Evolutionary conservation across 2,329 filamentous ascomycete species (phyloP).

Genomic region (Penicillium sp.): DNA sequence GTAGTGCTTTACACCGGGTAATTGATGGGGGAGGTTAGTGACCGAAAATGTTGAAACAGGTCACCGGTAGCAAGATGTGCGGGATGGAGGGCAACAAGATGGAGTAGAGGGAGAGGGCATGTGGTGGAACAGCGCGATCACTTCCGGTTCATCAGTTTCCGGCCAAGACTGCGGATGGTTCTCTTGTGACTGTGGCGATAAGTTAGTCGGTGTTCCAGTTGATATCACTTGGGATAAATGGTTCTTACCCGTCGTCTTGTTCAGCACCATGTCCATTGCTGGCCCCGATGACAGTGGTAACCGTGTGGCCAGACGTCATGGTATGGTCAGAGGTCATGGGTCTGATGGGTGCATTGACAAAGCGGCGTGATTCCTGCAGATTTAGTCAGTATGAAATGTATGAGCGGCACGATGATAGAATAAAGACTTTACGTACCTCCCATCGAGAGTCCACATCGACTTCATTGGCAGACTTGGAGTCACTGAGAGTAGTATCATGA

Average conservation of each 20-base stretch:
- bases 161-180: slow-evolving; percentile 39
- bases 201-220: neutral
- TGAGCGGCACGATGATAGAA: neutral
- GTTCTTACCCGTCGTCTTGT: slow-evolving; percentile 36
- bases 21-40: neutral
- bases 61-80: neutral
- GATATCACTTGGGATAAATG: neutral
- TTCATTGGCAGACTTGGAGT: slow-evolving; percentile 39
- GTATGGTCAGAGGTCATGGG: slow-evolving; percentile 34
- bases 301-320: slow-evolving; percentile 31
- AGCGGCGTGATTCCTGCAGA: slow-evolving; percentile 35
- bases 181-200: slow-evolving; percentile 30
- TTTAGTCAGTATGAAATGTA: slow-evolving; percentile 16
- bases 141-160: slow-evolving; percentile 36
- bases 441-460: slow-evolving; percentile 41
- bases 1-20: slow-evolving; percentile 12
- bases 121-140: slow-evolving; percentile 2
- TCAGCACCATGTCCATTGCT: slow-evolving; percentile 23
- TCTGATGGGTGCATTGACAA: slow-evolving; percentile 33
- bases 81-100: neutral
- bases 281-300: slow-evolving; percentile 25
- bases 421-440: slow-evolving; percentile 30
- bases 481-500: slow-evolving; percentile 26
- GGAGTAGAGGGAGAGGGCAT: neutral
- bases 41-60: slow-evolving; percentile 7